A percentile compares a stretch with the other conserved stretches of the same genome.
These are phyloP conservation scores for Thuja plicata DNA, from an alignment of 83 land plant genomes.

Conservation along the genomic window DNA sequence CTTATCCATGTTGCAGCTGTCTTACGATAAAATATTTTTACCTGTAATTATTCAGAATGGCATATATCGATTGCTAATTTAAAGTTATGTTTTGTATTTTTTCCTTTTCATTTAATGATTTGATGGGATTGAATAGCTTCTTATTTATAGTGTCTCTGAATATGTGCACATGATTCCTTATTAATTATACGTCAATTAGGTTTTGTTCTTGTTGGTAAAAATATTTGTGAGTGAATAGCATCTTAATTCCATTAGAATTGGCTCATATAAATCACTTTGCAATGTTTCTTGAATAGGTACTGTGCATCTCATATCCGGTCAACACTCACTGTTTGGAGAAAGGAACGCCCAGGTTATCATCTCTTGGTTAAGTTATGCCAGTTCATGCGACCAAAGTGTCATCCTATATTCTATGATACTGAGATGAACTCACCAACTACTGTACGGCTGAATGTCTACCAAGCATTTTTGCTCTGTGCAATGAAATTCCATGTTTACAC, in stretches of 20 bases:
- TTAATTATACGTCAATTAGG: not conserved
- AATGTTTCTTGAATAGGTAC: conserved; percentile 51
- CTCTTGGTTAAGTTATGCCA: conserved; percentile 61
- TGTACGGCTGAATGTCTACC: conserved; percentile 82
- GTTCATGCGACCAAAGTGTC: conserved; percentile 92
- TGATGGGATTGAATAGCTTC: not conserved
- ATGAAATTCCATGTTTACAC: conserved; percentile 96
- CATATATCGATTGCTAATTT: not conserved
- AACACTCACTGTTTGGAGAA: conserved; percentile 62
- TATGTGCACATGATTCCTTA: not conserved
- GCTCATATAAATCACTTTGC: not conserved
- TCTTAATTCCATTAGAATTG: not conserved
- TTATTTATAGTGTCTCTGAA: not conserved
- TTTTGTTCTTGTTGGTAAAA: not conserved
- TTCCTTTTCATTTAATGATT: not conserved
- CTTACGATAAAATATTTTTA: not conserved
- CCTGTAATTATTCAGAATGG: not conserved
- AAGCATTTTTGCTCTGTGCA: conserved; percentile 85
- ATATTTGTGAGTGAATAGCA: not conserved
- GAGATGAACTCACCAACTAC: conserved; percentile 79
- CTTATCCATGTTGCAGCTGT: not conserved
- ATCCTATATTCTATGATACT: conserved; percentile 84
- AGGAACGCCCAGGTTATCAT: conserved; percentile 41
- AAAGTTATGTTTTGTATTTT: not conserved
- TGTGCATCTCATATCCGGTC: conserved; percentile 66